phyloP scores from a whole-genome alignment of 176 grass and related monocot species.

The Carex myosuroides region DNA sequence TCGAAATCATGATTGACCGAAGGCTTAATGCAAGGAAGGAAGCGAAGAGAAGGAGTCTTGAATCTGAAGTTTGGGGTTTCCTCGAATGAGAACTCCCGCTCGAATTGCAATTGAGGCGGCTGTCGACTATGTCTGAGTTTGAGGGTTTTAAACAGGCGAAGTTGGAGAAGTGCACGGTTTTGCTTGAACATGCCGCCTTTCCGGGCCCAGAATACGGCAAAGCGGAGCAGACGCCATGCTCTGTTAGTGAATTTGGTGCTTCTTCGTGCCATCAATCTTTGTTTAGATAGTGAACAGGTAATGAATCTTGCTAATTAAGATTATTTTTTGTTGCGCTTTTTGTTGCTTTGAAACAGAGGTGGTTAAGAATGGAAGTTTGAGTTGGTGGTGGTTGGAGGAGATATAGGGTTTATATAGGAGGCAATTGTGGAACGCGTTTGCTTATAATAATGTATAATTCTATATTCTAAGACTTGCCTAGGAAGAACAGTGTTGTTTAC shows the following conservation, averaged over 20 bases:
- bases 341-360: neutral
- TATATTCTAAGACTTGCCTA: neutral
- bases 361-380: neutral
- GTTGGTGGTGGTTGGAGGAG: neutral
- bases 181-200: slow-evolving; percentile 30
- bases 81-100: slow-evolving; percentile 81
- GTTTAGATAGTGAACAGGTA: neutral
- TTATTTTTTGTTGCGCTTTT: neutral
- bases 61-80: slow-evolving; percentile 74
- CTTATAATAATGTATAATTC: neutral
- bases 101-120: slow-evolving; percentile 26
- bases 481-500: neutral
- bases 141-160: slow-evolving; percentile 48
- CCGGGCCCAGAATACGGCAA: slow-evolving; percentile 59
- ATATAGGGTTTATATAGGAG: neutral
- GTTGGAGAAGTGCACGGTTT: slow-evolving; percentile 26
- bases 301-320: neutral
- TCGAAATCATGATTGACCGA: slow-evolving; percentile 28
- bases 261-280: slow-evolving; percentile 14
- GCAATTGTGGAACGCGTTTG: neutral
- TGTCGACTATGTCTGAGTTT: slow-evolving; percentile 21
- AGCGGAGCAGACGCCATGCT: slow-evolving; percentile 51
- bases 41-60: slow-evolving; percentile 52
- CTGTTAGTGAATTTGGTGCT: slow-evolving; percentile 29
- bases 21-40: slow-evolving; percentile 63